A percentile compares a stretch with the other conserved stretches of the same genome.
Evolutionary conservation across 169 alveolate genomes (phyloP).

Genomic region (Babesia ovata): DNA sequence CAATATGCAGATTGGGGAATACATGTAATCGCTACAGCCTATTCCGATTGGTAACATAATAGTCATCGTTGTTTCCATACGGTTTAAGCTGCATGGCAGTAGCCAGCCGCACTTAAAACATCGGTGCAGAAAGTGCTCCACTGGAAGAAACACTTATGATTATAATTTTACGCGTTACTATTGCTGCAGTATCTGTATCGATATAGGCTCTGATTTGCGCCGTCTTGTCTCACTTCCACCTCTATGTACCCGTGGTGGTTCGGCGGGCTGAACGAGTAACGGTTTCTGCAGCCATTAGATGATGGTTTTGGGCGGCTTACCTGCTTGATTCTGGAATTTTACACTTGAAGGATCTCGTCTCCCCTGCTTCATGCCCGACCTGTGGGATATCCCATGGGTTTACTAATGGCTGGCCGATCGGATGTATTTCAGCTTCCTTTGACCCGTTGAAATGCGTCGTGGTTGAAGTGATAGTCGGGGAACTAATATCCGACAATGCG

Average conservation of each 20-base stretch:
- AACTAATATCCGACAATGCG: too few species aligned
- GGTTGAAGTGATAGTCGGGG: too few species aligned
- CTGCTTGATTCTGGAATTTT: too few species aligned
- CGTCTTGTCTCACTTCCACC: conserved; percentile 1
- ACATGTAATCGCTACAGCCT: conserved; percentile 38
- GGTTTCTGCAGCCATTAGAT: too few species aligned
- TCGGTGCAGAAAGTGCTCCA: conserved; percentile 27
- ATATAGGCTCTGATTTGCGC: background rate
- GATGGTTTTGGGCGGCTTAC: too few species aligned
- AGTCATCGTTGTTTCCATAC: background rate
- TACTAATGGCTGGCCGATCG: too few species aligned
- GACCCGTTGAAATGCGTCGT: too few species aligned
- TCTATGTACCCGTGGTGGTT: background rate
- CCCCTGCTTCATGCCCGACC: too few species aligned
- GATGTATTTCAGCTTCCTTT: too few species aligned
- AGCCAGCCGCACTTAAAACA: conserved; percentile 1
- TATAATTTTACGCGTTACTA: conserved; percentile 24
- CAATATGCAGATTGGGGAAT: conserved; percentile 55
- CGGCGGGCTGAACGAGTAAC: too few species aligned
- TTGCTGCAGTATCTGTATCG: conserved; percentile 32
- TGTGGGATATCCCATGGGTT: too few species aligned
- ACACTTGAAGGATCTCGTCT: too few species aligned
- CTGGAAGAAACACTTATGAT: conserved; percentile 1
- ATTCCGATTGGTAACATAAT: conserved; percentile 1
- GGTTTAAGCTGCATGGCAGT: conserved; percentile 12